A percentile compares a stretch with the other conserved stretches of the same genome.
Conservation (phyloP, 345 rosid species). For the Microcos paniculata region DNA sequence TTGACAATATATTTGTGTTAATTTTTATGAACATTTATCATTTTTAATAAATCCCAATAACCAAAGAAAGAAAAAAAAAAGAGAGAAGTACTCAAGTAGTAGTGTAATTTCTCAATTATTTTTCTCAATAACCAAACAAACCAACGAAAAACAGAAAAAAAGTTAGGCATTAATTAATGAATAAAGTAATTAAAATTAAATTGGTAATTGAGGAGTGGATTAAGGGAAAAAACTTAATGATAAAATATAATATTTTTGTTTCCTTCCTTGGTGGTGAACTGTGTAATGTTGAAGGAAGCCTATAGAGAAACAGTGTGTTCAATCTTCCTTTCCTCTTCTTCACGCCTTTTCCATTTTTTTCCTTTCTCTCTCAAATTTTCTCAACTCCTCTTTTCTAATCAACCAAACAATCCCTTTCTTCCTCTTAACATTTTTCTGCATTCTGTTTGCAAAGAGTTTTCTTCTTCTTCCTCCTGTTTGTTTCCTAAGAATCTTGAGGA, state of each 20-base stretch:
- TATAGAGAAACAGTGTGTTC: slow-evolving; percentile 2
- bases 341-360: slow-evolving; percentile 6
- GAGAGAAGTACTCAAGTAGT: too few species aligned
- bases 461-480: not conserved
- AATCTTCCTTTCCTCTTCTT: slow-evolving; percentile 8
- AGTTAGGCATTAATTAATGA: not conserved
- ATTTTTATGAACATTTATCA: too few species aligned
- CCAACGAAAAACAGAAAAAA: not conserved
- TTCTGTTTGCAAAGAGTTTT: not conserved
- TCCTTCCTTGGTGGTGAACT: not conserved
- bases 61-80: too few species aligned
- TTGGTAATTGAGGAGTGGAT: not conserved
- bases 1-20: too few species aligned
- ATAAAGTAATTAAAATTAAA: not conserved
- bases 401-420: not conserved
- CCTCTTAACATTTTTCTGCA: slow-evolving; percentile 1
- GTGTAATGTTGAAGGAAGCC: not conserved
- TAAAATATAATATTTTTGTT: not conserved
- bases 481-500: not conserved
- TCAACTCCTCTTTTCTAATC: not conserved
- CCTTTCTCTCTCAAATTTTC: not conserved
- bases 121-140: not conserved
- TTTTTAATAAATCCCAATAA: too few species aligned
- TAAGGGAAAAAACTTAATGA: not conserved
- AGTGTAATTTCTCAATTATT: not conserved